Evolutionary conservation across 2,329 filamentous ascomycete species (phyloP), one percentile per base, ranked within the genome.

Genomic region (Phaeomoniella chlamydospora): DNA sequence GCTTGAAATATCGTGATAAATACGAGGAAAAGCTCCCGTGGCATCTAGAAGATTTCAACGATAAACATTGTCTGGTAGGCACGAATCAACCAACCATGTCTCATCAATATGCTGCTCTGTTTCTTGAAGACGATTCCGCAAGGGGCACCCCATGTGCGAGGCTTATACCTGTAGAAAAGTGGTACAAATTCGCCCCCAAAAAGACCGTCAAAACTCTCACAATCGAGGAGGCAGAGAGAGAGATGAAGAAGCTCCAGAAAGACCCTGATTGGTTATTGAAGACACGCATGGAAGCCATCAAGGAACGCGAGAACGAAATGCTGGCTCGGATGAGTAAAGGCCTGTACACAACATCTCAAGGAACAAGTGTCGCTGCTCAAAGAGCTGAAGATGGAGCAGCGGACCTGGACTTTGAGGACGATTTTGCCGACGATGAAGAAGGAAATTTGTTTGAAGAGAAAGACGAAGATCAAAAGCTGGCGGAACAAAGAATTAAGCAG

Each of bases 11-110:
- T 30, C 65, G 73, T 40, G 61, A 77, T 30, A 72, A 87, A 43
- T 98, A 96, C 46, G 90, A 96, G 54, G 90, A 98, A 56, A 85
- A 88, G 3, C 65, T 94, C 34, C 90, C 90, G 4, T 98, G 90
- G 90, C 87, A 94, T 54, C 59, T 98, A 22, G 90, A 98, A 54
- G 90, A 98, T 55, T 92, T 87, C 29, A 88, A 98, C 50, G 85
- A 86, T 44, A 94, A 88, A 56, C 88, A 94, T 48, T 81, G 83
- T 2, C 96, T 87, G 85, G 78, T 90, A 19, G 90, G 87, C 31
- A 81, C 78, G 38, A 94, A 96, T 48, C 82, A 96, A 49, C 80
- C 81, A 16, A 83, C 86, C 13, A 69, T 96, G 26, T 94, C 88
- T 0, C 79, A 88, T 48, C 68, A 65, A 2, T 77, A 83, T 35